Conservation (phyloP, 208 protist genomes). For the Histomonas meleagridis region DNA sequence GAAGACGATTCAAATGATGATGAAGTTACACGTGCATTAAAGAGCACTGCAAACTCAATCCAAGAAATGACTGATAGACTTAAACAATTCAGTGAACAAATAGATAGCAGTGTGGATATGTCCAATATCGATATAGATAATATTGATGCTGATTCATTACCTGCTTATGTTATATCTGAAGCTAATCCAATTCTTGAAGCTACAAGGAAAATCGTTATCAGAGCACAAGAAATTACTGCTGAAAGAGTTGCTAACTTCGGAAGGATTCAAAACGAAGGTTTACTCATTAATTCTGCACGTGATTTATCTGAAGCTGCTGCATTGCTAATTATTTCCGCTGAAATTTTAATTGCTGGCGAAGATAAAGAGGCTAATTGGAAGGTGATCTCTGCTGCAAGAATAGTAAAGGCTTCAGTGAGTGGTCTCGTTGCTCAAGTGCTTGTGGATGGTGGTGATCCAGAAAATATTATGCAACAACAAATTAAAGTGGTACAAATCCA, state of each 20-base stretch:
- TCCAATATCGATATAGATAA: background rate
- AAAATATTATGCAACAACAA: background rate
- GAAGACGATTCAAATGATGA: background rate
- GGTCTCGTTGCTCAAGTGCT: background rate
- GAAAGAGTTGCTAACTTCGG: background rate
- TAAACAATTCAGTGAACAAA: background rate
- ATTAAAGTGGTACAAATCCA: background rate
- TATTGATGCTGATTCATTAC: background rate
- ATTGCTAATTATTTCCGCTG: background rate
- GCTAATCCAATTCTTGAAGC: background rate
- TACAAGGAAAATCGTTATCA: background rate
- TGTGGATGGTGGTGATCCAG: background rate
- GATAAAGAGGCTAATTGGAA: background rate
- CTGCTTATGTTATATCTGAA: background rate
- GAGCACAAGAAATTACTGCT: background rate
- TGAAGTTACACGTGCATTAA: background rate
- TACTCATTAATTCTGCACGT: background rate
- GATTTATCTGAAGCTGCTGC: background rate
- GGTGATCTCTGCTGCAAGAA: background rate
- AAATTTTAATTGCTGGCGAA: background rate
- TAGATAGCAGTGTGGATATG: background rate
- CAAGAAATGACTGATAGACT: background rate
- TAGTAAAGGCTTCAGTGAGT: background rate
- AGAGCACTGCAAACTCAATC: background rate
- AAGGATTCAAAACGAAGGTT: background rate